Base-by-base conservation (phyloP, 805 yeast species). In the Wickerhamiella australiensis region DNA sequence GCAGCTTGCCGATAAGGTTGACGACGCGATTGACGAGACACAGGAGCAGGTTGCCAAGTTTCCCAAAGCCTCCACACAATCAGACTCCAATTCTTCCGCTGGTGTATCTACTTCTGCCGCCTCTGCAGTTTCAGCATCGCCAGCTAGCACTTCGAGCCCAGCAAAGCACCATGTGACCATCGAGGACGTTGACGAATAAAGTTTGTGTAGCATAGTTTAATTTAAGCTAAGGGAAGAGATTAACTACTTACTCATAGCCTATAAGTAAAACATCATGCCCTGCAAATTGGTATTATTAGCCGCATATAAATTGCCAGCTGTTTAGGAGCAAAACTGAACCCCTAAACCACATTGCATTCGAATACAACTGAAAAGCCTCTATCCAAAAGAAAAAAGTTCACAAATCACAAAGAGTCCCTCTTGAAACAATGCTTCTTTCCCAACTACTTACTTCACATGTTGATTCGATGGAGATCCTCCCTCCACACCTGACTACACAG, bases 101-200 rank as follows among this genome's bases (percentile, higher is more conserved):
- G n/a, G n/a, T n/a, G n/a, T n/a, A n/a, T 8, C n/a, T 17, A 27
- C 13, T 13, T 9, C n/a, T 7, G 27, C 18, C 6, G 6, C 23
- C 27, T 4, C 6, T 4, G 15, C 27, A 7, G 44, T n/a, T 12
- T 33, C 44, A 5, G 44, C 20, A 7, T 20, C 27, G 5, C 44
- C 44, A 9, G 15, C 26, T 15, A 38, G 42, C 17, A 38, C 27
- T 13, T 33, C 38, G 4, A 21, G 42, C 26, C 22, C 40, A 12
- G 37, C 49, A n/a, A 29, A 38, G n/a, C 47, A 49, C 38, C 47
- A 49, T 22, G 51, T 49, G 3, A 42, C 40, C 23, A 37, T 49
- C 6, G 51, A 49, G 37, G 51, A 49, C 18, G 51, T 49, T 7
- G 41, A 42, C 33, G 51, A 49, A 41, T 41, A 41, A 23, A 41